phyloP scores from a whole-genome alignment of 2,329 filamentous ascomycete genomes.

The Periconia macrospinosa region DNA sequence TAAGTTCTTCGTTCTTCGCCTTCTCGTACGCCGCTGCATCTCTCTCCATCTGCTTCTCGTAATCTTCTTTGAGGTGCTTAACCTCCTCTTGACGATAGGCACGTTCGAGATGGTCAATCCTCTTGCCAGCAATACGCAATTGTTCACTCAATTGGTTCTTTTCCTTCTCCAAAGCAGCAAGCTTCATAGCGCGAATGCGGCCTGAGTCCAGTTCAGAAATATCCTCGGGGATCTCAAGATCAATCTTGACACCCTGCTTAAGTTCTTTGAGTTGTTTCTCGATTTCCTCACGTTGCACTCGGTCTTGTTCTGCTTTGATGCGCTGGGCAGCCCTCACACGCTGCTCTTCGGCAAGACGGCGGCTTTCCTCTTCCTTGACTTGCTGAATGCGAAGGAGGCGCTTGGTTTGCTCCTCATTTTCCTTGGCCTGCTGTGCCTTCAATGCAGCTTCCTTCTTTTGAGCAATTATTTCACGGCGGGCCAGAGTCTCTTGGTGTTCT shows the following conservation, averaged over 20 bases:
- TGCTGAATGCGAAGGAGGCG: slow-evolving; percentile 86
- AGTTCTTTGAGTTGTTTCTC: slow-evolving; percentile 94
- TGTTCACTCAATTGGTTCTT: slow-evolving; percentile 95
- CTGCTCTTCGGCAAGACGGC: slow-evolving; percentile 88
- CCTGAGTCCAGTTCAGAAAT: slow-evolving; percentile 63
- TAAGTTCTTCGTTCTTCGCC: slow-evolving; percentile 74
- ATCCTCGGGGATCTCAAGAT: slow-evolving; percentile 79
- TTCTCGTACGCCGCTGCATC: slow-evolving; percentile 82
- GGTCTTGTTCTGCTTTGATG: slow-evolving; percentile 61
- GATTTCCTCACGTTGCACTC: slow-evolving; percentile 54
- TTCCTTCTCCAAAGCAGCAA: slow-evolving; percentile 93
- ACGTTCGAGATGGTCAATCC: slow-evolving; percentile 94
- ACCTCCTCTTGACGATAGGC: slow-evolving; percentile 94
- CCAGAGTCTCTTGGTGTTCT: slow-evolving; percentile 83
- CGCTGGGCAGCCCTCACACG: slow-evolving; percentile 88
- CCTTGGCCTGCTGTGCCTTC: slow-evolving; percentile 81
- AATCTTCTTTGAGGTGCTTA: slow-evolving; percentile 87
- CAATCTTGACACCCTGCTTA: slow-evolving; percentile 86
- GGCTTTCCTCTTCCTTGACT: slow-evolving; percentile 84
- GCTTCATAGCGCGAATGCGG: slow-evolving; percentile 88
- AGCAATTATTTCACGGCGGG: slow-evolving; percentile 87
- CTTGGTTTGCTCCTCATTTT: slow-evolving; percentile 88
- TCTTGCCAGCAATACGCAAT: slow-evolving; percentile 88
- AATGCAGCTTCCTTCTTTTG: slow-evolving; percentile 97
- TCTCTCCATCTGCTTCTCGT: slow-evolving; percentile 75